Evolutionary conservation across 2,329 filamentous ascomycete species (phyloP), one percentile per base, ranked within the genome.

Genomic region (Dichotomopilus funicola): DNA sequence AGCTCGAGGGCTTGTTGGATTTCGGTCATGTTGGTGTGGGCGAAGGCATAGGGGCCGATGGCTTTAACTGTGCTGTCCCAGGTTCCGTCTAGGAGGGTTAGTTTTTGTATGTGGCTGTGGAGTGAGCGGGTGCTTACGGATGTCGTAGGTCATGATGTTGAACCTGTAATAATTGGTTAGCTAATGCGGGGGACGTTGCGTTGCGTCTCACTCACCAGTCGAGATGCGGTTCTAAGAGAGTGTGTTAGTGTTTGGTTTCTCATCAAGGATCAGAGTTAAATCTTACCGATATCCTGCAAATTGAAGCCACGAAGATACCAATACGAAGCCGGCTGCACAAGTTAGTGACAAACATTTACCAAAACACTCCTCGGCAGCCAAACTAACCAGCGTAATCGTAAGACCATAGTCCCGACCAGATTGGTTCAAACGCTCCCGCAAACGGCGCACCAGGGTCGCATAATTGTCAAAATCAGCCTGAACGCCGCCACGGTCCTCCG

Each of bases 131-230:
- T n/a, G 35, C 44, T 31, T n/a, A 46, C 43, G 46, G 13, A 49
- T 49, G n/a, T 49, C 46, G 13, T 49, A 49, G n/a, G 47, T 49
- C 47, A 49, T 49, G 36, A 49, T 27, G 37, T 49, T 49, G 13
- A 49, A 49, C 47, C 47, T 40, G 10, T n/a, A n/a, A n/a, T n/a
- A n/a, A n/a, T n/a, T n/a, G n/a, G n/a, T n/a, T n/a, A n/a, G n/a
- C n/a, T n/a, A n/a, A n/a, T n/a, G n/a, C n/a, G n/a, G n/a, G n/a
- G n/a, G n/a, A n/a, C n/a, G n/a, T n/a, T n/a, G n/a, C n/a, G n/a
- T n/a, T n/a, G n/a, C n/a, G n/a, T n/a, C n/a, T n/a, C n/a, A n/a
- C n/a, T n/a, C n/a, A n/a, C 41, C 47, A 12, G 40, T 9, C 5
- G 12, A 11, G 19, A 27, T 27, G 19, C 19, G 19, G 19, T 27